Evolutionary conservation across 345 rosid species (phyloP), one percentile per base, ranked within the genome.

Genomic region (rapeseed (Brassica napus)): DNA sequence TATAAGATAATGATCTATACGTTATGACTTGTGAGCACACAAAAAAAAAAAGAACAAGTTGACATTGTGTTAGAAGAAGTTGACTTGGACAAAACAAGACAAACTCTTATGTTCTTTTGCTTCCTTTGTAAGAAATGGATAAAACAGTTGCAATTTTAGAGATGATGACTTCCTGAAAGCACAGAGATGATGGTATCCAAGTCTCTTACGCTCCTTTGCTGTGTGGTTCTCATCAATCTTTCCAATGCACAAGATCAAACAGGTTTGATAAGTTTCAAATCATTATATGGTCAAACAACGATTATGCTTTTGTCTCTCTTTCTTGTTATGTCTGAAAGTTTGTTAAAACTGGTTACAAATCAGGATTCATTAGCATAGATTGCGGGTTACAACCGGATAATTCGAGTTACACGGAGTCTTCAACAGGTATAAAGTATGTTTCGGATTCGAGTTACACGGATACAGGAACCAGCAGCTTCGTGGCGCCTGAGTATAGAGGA

Each of bases 291-390:
- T 80, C 75, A 55, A 69, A 39, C 47, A 69, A 26, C 65, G n/a
- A 69, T 69, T 64, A 55, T 42, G 6, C 30, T 59, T 10, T 8
- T 16, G 7, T 5, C 11, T 30, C 21, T 10, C 6, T 34, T 10
- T 7, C 14, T 31, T 1, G 18, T 66, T 61, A 3, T 11, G 2
- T 47, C 34, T 4, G 12, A 14, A 23, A 67, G 14, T 6, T 26
- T 8, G 32, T 58, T 39, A 18, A 35, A 58, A 21, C 35, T 54
- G 5, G 2, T 34, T 26, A 1, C 60, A 69, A 72, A 74, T 74
- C 83, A 83, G 89, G 84, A 3, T 86, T 86, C 63, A 81, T 85
- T 15, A 85, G 89, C 83, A 77, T 86, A 68, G 89, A 86, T 64
- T 86, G 85, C 30, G 87, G 89, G 0, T 58, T 74, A 59, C 76